Base-by-base conservation (phyloP, 805 yeast species). In the Spathaspora girioi region DNA sequence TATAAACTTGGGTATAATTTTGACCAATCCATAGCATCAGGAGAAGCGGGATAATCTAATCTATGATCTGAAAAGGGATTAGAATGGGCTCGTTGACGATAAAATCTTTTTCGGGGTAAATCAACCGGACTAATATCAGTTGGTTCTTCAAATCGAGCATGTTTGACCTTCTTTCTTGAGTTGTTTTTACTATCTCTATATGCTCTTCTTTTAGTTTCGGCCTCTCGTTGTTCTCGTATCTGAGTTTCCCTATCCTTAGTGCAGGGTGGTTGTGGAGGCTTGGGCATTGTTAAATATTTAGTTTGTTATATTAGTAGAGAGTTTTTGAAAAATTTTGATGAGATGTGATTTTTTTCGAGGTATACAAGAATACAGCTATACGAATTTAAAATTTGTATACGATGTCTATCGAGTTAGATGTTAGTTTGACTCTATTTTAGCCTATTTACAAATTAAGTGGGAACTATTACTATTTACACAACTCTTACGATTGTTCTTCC, bases 61-160 rank as follows among this genome's bases (percentile, higher is more conserved):
- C 86, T 82, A 68, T 94, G 99, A 69, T 94, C 99, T 17, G 97
- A 88, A 62, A 94, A 94, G 19, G 98, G 98, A 64, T 94, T 94
- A 1, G 97, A 91, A 65, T 94, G 99, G 1, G 99, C 99, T 69
- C 99, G 76, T 70, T 94, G 99, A 66, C 99, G 81, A 68, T 94
- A 94, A 65, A 80, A 94, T 60, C 94, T 80, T 67, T 94, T 87
- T 63, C 84, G 80, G 47, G 97, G 97, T 47, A 91, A 73, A 52
- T 84, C 83, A 23, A 71, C 66, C 7, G 62, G 61, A 27, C 64
- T 61, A 23, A 58, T 58, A n/a, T 60, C 63, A 50, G 62, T 55
- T 23, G 59, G 52, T 43, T 54, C 50, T 40, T 73, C 80, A 50
- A 81, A 71, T 40, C 75, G 65, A 12, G 78, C 81, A 44, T 71